Evolutionary conservation across 2,329 filamentous ascomycete genomes (phyloP).

Genomic region (Didymella arachidicola): DNA sequence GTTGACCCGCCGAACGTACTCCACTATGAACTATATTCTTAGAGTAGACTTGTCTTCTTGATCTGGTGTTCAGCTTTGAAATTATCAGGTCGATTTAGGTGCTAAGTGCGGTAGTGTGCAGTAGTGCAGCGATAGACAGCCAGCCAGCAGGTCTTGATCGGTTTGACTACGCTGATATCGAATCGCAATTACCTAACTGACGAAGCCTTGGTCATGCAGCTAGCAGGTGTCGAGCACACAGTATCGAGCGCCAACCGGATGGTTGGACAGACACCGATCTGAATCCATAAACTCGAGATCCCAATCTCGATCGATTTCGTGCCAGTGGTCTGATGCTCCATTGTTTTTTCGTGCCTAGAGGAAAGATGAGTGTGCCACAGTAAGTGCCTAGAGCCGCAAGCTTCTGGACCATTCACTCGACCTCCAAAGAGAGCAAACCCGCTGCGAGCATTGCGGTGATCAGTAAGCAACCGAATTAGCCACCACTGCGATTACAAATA

Average conservation of each 20-base stretch:
- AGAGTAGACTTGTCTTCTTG: not conserved
- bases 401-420: not conserved
- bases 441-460: not conserved
- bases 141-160: not conserved
- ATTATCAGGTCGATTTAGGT: not conserved
- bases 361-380: not conserved
- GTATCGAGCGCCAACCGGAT: not conserved
- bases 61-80: not conserved
- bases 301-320: not conserved
- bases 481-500: not conserved
- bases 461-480: not conserved
- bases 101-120: not conserved
- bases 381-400: not conserved
- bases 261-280: not conserved
- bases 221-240: not conserved
- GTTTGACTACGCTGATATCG: not conserved
- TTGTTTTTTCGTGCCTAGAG: not conserved
- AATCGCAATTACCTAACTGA: not conserved
- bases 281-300: not conserved
- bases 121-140: not conserved
- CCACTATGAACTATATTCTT: slow-evolving; percentile 7
- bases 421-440: not conserved
- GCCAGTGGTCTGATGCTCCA: not conserved
- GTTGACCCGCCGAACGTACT: slow-evolving; percentile 10
- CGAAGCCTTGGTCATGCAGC: not conserved